Evolutionary conservation across 805 yeast genomes (phyloP).

Genomic region (Cyberlindnera mycetangii): DNA sequence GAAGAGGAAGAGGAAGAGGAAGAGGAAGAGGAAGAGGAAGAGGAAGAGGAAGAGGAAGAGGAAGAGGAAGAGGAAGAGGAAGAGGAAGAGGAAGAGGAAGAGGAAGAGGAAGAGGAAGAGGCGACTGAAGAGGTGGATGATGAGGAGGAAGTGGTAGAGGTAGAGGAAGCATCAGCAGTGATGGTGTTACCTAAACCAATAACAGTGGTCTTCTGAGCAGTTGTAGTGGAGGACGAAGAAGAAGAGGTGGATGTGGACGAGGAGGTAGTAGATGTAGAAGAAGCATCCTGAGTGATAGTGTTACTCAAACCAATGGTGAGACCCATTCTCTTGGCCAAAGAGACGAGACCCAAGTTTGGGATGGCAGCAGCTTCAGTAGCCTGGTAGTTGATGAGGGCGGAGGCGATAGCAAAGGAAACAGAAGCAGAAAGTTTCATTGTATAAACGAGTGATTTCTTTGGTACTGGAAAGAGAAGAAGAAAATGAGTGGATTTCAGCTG

Average conservation of each 20-base stretch:
- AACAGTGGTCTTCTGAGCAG: background rate
- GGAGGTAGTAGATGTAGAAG: constrained; percentile 8
- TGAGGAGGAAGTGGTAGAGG: constrained; percentile 8
- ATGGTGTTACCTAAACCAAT: constrained; percentile 5
- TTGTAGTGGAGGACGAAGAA: constrained; percentile 11
- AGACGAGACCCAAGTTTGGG: constrained; percentile 13
- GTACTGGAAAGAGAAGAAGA: background rate
- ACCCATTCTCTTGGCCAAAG: constrained; percentile 9
- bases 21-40: background rate
- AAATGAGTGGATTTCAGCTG: background rate
- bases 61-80: constrained; percentile 13
- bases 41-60: constrained; percentile 16
- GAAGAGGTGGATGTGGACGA: constrained; percentile 9
- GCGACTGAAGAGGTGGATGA: constrained; percentile 7
- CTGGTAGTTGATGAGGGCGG: constrained; percentile 5
- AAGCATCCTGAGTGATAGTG: constrained; percentile 15
- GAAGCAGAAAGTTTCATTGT: constrained; percentile 9
- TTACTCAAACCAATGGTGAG: background rate
- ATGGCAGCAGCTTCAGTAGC: constrained; percentile 15
- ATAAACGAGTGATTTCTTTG: background rate
- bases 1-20: constrained; percentile 5
- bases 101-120: constrained; percentile 12
- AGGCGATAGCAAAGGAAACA: constrained; percentile 3
- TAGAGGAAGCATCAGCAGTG: constrained; percentile 15
- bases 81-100: constrained; percentile 14